Evolutionary conservation across 2,329 filamentous ascomycete genomes (phyloP).

Genomic region (Hypoxylon sp.): DNA sequence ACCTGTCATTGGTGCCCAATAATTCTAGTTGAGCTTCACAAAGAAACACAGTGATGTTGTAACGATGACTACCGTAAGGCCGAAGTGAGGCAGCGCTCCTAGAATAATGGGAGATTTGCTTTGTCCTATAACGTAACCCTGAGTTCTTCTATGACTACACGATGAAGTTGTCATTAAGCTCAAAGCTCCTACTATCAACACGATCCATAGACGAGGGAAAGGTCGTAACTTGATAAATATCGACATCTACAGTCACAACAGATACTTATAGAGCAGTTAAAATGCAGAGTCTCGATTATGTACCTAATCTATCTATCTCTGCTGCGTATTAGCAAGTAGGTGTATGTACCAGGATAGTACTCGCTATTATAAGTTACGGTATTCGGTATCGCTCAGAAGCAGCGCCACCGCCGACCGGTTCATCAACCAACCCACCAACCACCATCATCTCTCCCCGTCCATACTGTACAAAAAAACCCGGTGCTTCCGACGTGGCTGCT

Average conservation of each 20-base stretch:
- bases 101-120: no score
- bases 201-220: no score
- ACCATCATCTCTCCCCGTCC: not conserved
- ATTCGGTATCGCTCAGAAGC: constrained; percentile 29
- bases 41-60: not conserved
- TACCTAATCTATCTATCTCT: constrained; percentile 29
- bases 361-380: constrained; percentile 31
- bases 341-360: constrained; percentile 24
- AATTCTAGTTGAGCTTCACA: not conserved
- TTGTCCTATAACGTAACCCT: no score
- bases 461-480: constrained; percentile 34
- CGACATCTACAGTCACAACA: not conserved
- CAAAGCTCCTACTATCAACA: no score
- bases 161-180: no score
- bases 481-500: constrained; percentile 15
- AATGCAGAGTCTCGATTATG: constrained; percentile 33
- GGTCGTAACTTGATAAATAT: not conserved
- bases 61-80: not conserved
- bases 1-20: not conserved
- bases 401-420: not conserved
- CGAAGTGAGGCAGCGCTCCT: not conserved
- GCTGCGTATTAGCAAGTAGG: constrained; percentile 31
- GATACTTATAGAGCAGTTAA: not conserved
- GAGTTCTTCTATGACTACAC: no score
- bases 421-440: not conserved